Base-by-base conservation (phyloP, 768 basidiomycete species). In the Guyanaporus albipodus region DNA sequence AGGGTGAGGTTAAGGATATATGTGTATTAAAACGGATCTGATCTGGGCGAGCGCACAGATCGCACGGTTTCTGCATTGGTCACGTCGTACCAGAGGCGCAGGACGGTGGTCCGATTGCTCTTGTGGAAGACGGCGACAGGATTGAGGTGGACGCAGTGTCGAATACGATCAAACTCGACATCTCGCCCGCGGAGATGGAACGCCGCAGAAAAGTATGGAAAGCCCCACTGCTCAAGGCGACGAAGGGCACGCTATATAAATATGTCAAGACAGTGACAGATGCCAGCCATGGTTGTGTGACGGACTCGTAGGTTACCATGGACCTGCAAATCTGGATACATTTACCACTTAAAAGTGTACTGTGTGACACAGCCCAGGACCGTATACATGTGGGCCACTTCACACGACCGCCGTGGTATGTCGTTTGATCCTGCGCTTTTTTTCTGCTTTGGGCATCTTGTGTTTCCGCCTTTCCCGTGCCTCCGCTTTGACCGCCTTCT, bases 51-150 rank as follows among this genome's bases (percentile, higher is more conserved):
- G 17, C 27, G 36, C 46, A 48, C 57, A 94, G 92, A 55, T 95
- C 93, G 36, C 93, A 95, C 70, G 93, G 93, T 15, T 98, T 98
- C 74, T 87, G 87, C 59, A 89, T 97, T 44, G 95, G 95, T 11
- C 96, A 99, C 62, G 92, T 98, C 56, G 91, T 93, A 1, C 95
- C 95, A 27, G 94, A 97, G 64, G 93, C 93, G 6, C 91, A 94
- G 61, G 87, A 87, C 27, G 93, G 92, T 42, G 94, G 94, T 2
- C 90, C 91, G 8, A 93, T 97, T 60, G 91, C 89, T 18, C 80
- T 95, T 35, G 89, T 95, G 14, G 73, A 79, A 52, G 91, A 94
- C 64, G 92, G 91, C 17, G 92, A 96, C 63, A 66, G 79, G 44
- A 90, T 95, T 61, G 79, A 83, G 29, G 88, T 96, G 42, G 90